A percentile compares a stretch with the other conserved stretches of the same genome.
Evolutionary conservation across 768 basidiomycete species (phyloP).

Genomic region (Tylopilus cervinicoccineus): DNA sequence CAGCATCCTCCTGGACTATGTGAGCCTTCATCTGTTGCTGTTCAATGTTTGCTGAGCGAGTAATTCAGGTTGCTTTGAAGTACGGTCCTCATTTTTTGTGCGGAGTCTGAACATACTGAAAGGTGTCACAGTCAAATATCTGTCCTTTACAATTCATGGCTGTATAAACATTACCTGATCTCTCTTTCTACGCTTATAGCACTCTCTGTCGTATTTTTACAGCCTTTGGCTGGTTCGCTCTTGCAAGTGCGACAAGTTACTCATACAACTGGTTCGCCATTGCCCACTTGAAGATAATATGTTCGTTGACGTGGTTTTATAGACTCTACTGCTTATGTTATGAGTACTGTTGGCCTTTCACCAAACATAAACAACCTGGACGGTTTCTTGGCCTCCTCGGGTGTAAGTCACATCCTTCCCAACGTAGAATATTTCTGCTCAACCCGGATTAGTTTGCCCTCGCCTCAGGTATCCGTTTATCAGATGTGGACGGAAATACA

Average conservation of each 20-base stretch:
- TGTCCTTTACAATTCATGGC: slow-evolving; percentile 42
- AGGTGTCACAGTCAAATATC: slow-evolving; percentile 36
- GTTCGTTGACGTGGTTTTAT: not conserved
- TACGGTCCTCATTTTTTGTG: slow-evolving; percentile 17
- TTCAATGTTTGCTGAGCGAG: slow-evolving; percentile 1
- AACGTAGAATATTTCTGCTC: not conserved
- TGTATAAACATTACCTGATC: slow-evolving; percentile 52
- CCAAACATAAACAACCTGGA: slow-evolving; percentile 43
- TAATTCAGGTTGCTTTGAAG: slow-evolving; percentile 41
- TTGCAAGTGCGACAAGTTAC: slow-evolving; percentile 25
- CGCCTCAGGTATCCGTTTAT: slow-evolving; percentile 22
- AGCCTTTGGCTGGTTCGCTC: slow-evolving; percentile 51
- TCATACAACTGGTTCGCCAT: slow-evolving; percentile 10
- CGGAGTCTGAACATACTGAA: slow-evolving; percentile 1
- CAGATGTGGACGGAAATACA: not conserved
- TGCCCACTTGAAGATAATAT: slow-evolving; percentile 2
- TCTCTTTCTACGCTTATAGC: slow-evolving; percentile 50
- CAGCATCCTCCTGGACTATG: slow-evolving; percentile 65
- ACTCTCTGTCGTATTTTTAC: slow-evolving; percentile 43
- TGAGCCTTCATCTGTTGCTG: slow-evolving; percentile 27
- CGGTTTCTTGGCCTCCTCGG: slow-evolving; percentile 57
- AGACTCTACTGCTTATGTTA: slow-evolving; percentile 41
- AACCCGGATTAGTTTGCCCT: slow-evolving; percentile 31
- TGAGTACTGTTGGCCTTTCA: slow-evolving; percentile 41
- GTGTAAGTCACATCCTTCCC: slow-evolving; percentile 33